Evolutionary conservation across 2,329 filamentous ascomycete genomes (phyloP), one percentile per base, ranked within the genome.

Genomic region (Apiospora rasikravindrae): DNA sequence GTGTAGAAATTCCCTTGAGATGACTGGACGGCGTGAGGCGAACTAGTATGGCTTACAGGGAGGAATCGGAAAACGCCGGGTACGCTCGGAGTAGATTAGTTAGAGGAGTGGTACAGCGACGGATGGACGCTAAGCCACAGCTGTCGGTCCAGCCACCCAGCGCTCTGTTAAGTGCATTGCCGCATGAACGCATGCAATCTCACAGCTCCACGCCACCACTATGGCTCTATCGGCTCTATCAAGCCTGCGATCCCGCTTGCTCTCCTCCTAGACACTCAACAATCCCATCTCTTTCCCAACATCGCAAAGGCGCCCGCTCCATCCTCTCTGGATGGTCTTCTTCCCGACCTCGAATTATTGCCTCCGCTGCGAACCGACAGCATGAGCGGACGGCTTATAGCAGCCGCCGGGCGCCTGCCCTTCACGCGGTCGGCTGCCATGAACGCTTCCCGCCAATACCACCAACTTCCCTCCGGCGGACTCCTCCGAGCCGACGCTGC

Each of bases 381-480:
- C 75, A 81, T 81, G 80, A 81, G 80, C 77, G 79, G 80, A 77
- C 78, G 80, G 80, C 76, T 81, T 74, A 77, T 81, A 77, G 77
- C 80, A 75, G 75, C 76, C 75, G 80, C 77, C 77, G 79, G 79
- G 74, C 79, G 79, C 69, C 76, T 80, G 73, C 77, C 77, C 71
- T 75, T 74, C 40, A 74, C 73, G 73, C 77, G 78, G 71, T 73
- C 77, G 70, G 78, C 75, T 74, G 75, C 73, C 74, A 82, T 87
- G 77, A 85, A 86, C 78, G 82, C 86, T 75, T 85, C 86, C 77
- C 92, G 92, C 78, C 88, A 91, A 14, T 64, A 70, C 10, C 53
- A 93, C 77, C 90, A 93, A 82, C 90, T 87, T 74, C 86, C 91
- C 73, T 90, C 90, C 19, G 91, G 92, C 71, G 92, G 93, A 37